Base-by-base conservation (phyloP, 2,329 filamentous ascomycete genomes). In the Phaeosphaeriaceae sp. region DNA sequence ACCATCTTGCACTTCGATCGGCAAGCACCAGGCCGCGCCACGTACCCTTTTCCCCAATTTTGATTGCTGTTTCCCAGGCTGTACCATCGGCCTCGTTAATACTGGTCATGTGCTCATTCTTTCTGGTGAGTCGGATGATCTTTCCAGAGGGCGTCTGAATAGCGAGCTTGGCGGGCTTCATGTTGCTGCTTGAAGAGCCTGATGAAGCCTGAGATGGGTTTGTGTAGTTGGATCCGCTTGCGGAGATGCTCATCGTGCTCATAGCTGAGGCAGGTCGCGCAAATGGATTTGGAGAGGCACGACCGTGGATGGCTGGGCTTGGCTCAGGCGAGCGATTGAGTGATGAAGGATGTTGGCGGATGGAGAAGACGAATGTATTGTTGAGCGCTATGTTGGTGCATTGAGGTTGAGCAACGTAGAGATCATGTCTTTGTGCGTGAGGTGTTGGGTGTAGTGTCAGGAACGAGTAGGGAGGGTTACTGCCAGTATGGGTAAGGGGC, bases 311-410 rank as follows among this genome's bases (percentile, higher is more conserved):
- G 8, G 66, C 60, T 13, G 70, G 71, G 35, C 63, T 69, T 35
- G 70, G 63, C 40, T 74, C 67, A 37, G 51, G 73, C 56, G 61
- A 61, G 12, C 58, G 58, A 4, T 54, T 66, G 0, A 82, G 74
- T 1, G 82, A 83, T 0, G 90, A 88, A 0, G 92, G 90, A 69
- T 99, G 92, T 68, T 99, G 94, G 37, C 94, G 89, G 52, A 99
- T 89, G 44, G 89, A 89, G 73, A 99, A 99, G 21, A 99, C 93
- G 68, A 97, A 99, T 0, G 94, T 99, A 71, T 99, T 97, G 78
- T 97, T 97, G 47, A 96, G 81, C 1, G 91, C 92, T 21, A 99
- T 80, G 20, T 87, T 85, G 58, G 88, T 83, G 71, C 94, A 99
- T 73, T 99, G 95, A 1, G 95, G 94, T 69, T 97, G 94, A 36